Base-by-base conservation (phyloP, 352 stramenopile genomes). In the Elongisporangium prolatum region DNA sequence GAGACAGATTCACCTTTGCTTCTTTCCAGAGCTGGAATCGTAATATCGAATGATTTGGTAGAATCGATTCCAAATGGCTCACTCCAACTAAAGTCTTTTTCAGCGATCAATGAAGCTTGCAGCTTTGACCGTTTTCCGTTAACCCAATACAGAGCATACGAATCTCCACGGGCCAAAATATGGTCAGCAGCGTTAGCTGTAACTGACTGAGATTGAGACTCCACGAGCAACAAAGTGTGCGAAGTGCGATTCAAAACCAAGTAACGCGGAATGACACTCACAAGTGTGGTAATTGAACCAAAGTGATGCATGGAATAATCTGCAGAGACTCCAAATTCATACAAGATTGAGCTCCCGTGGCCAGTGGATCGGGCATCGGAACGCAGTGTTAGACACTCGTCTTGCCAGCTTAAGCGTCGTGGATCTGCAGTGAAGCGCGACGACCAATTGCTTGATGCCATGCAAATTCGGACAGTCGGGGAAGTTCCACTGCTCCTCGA, bases 301-400 rank as follows among this genome's bases (percentile, higher is more conserved):
- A 95, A 95, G 63, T 95, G 84, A 2, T 80, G 69, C 8, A 84
- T 95, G 10, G 81, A 71, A 51, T 92, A 92, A 63, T 95, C 86
- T 14, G 81, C 78, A 11, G 85, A 92, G 4, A 93, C 75, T 10
- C 85, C 85, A 59, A 95, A 71, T 56, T 95, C 85, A 60, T 95
- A 92, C 28, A 95, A 56, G 18, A 92, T 77, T 17, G 54, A 72
- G 51, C 54, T 61, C 52, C 68, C 65, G 54, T 62, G 52, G 38
- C 16, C 4, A 44, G 61, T 25, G 54, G 56, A 21, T 9, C 28
- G 28, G 1, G 28, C 28, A 38, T 67, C 60, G 0, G 79, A 74
- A 4, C 73, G 75, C 16, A 92, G 58, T 4, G 77, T 71, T 3
- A 95, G 65, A 44, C 83, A 91, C 57, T 95, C 85, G 54, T 95